These are phyloP conservation scores for Fusarium setosum DNA, from an alignment of 2,329 filamentous ascomycete species.

Conservation along the genomic window DNA sequence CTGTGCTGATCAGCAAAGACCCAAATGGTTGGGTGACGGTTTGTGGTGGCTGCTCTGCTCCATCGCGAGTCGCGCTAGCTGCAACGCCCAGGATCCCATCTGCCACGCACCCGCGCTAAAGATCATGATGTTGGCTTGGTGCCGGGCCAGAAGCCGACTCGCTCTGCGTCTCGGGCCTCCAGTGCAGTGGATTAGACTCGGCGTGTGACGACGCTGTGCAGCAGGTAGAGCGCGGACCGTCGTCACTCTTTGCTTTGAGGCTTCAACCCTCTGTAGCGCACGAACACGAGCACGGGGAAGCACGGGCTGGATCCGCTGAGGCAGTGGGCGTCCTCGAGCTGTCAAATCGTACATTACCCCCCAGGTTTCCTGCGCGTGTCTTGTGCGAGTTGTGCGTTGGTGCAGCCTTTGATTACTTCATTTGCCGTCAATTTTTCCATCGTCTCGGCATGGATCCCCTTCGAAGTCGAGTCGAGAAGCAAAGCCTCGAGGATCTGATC, in stretches of 20 bases:
- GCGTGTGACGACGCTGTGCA: slow-evolving; percentile 32
- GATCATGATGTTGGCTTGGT: slow-evolving; percentile 28
- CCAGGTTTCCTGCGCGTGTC: slow-evolving; percentile 19
- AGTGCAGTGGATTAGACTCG: slow-evolving; percentile 11
- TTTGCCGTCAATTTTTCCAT: slow-evolving; percentile 13
- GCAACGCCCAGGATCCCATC: slow-evolving; percentile 24
- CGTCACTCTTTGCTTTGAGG: slow-evolving; percentile 24
- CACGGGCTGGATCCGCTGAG: slow-evolving; percentile 34
- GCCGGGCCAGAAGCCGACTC: slow-evolving; percentile 32
- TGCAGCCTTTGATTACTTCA: slow-evolving; percentile 14
- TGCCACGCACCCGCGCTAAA: slow-evolving; percentile 32
- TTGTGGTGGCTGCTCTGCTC: slow-evolving; percentile 36
- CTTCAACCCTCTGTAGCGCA: slow-evolving; percentile 29
- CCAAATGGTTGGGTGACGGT: slow-evolving; percentile 33
- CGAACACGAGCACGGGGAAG: slow-evolving; percentile 29
- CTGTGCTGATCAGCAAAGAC: slow-evolving; percentile 37
- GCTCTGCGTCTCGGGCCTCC: slow-evolving; percentile 9
- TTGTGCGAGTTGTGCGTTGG: slow-evolving; percentile 4
- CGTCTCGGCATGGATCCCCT: slow-evolving; percentile 37
- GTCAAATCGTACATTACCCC: slow-evolving; percentile 35
- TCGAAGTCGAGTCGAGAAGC: slow-evolving; percentile 36
- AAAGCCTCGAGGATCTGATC: slow-evolving; percentile 40
- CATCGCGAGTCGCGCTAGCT: slow-evolving; percentile 35
- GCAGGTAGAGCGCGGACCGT: slow-evolving; percentile 25
- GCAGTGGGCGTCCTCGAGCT: slow-evolving; percentile 19